Percentiles rank a stretch among this genome's conserved stretches.
Conservation (phyloP, 257 asterid genomes). For the Gentiana straminea region DNA sequence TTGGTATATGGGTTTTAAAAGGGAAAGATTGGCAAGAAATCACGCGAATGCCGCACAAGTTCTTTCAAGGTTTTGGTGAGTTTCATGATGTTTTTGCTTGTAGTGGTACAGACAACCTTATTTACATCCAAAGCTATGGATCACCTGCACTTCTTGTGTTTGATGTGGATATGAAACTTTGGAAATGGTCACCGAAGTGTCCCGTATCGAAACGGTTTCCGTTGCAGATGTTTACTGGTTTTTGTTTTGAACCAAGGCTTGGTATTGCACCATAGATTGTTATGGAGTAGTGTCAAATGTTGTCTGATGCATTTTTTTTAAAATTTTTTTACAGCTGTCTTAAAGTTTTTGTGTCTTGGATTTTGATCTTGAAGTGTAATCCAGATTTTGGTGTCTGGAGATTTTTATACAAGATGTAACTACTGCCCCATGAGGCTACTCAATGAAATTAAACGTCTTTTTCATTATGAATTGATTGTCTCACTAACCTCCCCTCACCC, state of each 20-base stretch:
- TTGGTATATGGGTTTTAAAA: conserved; percentile 66
- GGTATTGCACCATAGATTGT: conserved; percentile 49
- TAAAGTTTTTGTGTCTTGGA: conserved; percentile 3
- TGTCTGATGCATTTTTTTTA: background rate
- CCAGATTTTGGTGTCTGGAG: conserved; percentile 11
- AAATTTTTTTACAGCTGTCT: background rate
- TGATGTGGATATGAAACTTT: conserved; percentile 44
- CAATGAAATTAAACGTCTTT: conserved; percentile 15
- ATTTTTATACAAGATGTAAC: conserved; percentile 19
- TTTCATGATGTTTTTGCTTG: conserved; percentile 91
- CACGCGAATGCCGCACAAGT: conserved; percentile 76
- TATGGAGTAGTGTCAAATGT: background rate
- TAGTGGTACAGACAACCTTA: conserved; percentile 69
- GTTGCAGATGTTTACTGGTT: conserved; percentile 89
- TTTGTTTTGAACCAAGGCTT: conserved; percentile 87
- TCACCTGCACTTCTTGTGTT: conserved; percentile 73
- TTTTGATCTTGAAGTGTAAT: conserved; percentile 1
- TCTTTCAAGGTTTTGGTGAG: conserved; percentile 93
- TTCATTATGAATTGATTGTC: background rate
- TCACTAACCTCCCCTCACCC: too few relatives aligned
- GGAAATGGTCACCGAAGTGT: conserved; percentile 95
- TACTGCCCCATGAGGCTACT: conserved; percentile 18
- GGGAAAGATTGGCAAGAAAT: conserved; percentile 78
- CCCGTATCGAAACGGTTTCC: conserved; percentile 85
- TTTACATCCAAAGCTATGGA: conserved; percentile 90